A percentile compares a stretch with the other conserved stretches of the same genome.
These are phyloP conservation scores for Xylaria venustula DNA, from an alignment of 495 filamentous ascomycete species.

Conservation along the genomic window DNA sequence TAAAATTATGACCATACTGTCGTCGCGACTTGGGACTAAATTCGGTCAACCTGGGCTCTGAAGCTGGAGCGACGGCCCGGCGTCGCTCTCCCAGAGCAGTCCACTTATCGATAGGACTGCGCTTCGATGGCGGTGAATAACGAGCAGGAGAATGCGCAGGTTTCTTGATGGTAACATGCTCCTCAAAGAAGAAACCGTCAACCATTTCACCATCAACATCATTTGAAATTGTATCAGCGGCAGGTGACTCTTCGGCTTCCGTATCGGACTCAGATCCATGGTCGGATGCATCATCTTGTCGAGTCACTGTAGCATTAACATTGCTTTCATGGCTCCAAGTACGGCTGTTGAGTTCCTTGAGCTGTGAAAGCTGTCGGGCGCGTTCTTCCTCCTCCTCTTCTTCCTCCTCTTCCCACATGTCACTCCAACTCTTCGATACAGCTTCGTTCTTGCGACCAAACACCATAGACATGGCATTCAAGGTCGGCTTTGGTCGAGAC, in stretches of 20 bases:
- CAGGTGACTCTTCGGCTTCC: slow-evolving; percentile 37
- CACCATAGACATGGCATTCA: slow-evolving; percentile 60
- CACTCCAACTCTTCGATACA: slow-evolving; percentile 96
- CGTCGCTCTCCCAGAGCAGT: slow-evolving; percentile 76
- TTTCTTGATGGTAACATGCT: slow-evolving; percentile 46
- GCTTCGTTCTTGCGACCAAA: slow-evolving; percentile 72
- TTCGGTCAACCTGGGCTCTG: slow-evolving; percentile 43
- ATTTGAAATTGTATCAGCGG: slow-evolving; percentile 39
- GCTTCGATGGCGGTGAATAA: slow-evolving; percentile 52
- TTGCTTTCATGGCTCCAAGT: slow-evolving; percentile 80
- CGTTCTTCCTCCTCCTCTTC: slow-evolving; percentile 64
- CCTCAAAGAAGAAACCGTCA: slow-evolving; percentile 69
- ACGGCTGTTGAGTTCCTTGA: slow-evolving; percentile 73
- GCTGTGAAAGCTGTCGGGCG: slow-evolving; percentile 56
- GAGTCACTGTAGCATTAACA: slow-evolving; percentile 43
- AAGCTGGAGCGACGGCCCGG: slow-evolving; percentile 59
- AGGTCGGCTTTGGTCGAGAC: slow-evolving; percentile 58
- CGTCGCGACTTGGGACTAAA: slow-evolving; percentile 40
- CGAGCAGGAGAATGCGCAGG: slow-evolving; percentile 37
- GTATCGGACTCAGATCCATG: slow-evolving; percentile 48
- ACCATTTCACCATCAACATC: slow-evolving; percentile 57
- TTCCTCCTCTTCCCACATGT: slow-evolving; percentile 89
- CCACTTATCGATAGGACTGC: slow-evolving; percentile 76
- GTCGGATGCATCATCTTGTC: slow-evolving; percentile 43
- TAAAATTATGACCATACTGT: slow-evolving; percentile 33